These are phyloP conservation scores for Hydrangea macrophylla DNA, from an alignment of 148 eudicot species.

Conservation along the genomic window DNA sequence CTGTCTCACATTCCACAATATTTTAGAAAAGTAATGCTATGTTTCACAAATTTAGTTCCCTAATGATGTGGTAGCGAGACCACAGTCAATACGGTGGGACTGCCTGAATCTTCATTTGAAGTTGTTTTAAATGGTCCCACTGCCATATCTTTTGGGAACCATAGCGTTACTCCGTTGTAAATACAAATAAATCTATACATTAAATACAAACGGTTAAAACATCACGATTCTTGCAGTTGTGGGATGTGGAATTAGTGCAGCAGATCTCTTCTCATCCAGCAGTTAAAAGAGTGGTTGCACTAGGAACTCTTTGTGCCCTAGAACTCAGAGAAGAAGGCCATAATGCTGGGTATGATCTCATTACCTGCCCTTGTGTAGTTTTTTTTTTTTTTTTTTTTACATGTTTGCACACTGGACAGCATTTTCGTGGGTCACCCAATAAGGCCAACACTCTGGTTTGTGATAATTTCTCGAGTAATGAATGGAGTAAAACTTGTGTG, in stretches of 20 bases:
- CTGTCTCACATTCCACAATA: too few species aligned
- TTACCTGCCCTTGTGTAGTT: not conserved
- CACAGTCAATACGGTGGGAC: too few species aligned
- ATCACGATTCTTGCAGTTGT: slow-evolving; percentile 56
- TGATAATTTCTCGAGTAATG: not conserved
- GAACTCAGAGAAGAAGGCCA: slow-evolving; percentile 77
- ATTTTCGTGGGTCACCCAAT: not conserved
- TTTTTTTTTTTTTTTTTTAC: not conserved
- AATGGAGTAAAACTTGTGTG: not conserved
- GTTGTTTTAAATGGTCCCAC: too few species aligned
- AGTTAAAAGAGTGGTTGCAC: slow-evolving; percentile 59
- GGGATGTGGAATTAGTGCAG: slow-evolving; percentile 65
- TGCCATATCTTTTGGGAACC: too few species aligned
- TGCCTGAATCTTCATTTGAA: too few species aligned
- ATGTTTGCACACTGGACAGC: not conserved
- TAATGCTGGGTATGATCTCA: slow-evolving; percentile 62
- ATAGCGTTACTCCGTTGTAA: too few species aligned
- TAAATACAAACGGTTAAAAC: too few species aligned
- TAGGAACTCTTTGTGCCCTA: slow-evolving; percentile 83
- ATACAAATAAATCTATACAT: too few species aligned
- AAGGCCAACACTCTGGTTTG: not conserved
- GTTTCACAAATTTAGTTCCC: too few species aligned
- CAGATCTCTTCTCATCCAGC: slow-evolving; percentile 70
- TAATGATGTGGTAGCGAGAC: too few species aligned
- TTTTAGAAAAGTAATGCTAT: too few species aligned